Conservation (phyloP, 768 basidiomycete species). For the Tulasnella sp. region DNA sequence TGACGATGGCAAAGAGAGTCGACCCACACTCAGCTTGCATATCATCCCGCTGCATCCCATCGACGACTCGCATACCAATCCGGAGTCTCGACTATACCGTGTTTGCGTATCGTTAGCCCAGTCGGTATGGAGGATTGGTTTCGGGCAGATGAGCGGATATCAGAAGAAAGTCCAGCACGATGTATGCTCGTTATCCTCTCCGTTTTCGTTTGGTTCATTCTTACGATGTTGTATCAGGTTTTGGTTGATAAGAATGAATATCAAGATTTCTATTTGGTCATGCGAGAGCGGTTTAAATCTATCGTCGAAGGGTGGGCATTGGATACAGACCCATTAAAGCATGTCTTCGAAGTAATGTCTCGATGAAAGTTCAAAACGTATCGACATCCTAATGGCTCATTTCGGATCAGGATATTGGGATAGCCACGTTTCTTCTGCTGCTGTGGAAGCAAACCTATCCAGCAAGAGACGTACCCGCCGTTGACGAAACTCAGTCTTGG, state of each 20-base stretch:
- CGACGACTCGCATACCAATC: constrained; percentile 34
- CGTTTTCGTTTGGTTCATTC: not conserved
- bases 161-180: constrained; percentile 84
- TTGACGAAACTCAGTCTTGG: constrained; percentile 44
- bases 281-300: constrained; percentile 78
- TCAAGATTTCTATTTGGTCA: constrained; percentile 81
- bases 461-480: constrained; percentile 19
- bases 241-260: constrained; percentile 52
- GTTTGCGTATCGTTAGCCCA: constrained; percentile 77
- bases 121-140: constrained; percentile 79
- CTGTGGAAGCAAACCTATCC: constrained; percentile 76
- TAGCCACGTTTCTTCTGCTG: constrained; percentile 86
- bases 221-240: not conserved
- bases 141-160: constrained; percentile 74
- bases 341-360: constrained; percentile 72
- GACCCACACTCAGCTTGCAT: constrained; percentile 40
- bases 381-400: not conserved
- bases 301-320: constrained; percentile 70
- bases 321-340: constrained; percentile 78
- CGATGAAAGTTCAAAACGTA: not conserved
- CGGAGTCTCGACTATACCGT: constrained; percentile 61
- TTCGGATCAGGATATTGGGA: constrained; percentile 77
- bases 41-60: constrained; percentile 35
- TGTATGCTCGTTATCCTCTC: constrained; percentile 26
- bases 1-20: not conserved